Evolutionary conservation across 164 flowering plant genomes (phyloP).

Genomic region (Vitis rotundifolia): DNA sequence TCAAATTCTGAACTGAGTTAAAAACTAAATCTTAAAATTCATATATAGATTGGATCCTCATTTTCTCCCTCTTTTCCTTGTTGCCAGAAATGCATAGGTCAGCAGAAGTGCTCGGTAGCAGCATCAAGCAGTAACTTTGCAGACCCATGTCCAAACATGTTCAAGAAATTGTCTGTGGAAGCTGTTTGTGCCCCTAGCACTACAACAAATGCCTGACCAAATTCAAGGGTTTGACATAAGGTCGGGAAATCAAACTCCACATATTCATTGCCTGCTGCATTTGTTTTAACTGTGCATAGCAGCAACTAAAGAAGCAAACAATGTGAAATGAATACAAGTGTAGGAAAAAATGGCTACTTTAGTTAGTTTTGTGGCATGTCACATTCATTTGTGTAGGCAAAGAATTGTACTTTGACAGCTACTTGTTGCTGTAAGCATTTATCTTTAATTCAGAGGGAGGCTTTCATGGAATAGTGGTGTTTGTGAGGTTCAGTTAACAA

Average conservation of each 20-base stretch:
- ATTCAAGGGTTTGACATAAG: not conserved
- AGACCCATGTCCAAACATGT: conserved; percentile 32
- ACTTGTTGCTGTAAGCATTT: too few relatives aligned
- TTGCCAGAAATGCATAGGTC: conserved; percentile 31
- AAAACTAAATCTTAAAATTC: too few relatives aligned
- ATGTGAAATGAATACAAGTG: not conserved
- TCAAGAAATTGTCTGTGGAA: conserved; percentile 32
- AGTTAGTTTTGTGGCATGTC: not conserved
- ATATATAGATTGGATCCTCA: not conserved
- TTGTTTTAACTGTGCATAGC: not conserved
- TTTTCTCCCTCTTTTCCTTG: not conserved
- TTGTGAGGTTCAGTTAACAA: too few relatives aligned
- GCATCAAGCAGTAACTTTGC: conserved; percentile 25
- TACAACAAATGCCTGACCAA: not conserved
- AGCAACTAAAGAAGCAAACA: not conserved
- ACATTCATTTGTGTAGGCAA: not conserved
- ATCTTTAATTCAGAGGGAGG: too few relatives aligned
- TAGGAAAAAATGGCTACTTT: not conserved
- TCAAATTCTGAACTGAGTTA: too few relatives aligned
- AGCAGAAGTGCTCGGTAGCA: conserved; percentile 22
- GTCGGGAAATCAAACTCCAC: not conserved
- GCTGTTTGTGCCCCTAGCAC: conserved; percentile 26
- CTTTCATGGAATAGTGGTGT: too few relatives aligned
- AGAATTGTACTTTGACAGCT: too few relatives aligned
- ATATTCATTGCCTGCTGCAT: not conserved